phyloP scores from a whole-genome alignment of 179 eudicot genomes.

The Dionaea muscipula region DNA sequence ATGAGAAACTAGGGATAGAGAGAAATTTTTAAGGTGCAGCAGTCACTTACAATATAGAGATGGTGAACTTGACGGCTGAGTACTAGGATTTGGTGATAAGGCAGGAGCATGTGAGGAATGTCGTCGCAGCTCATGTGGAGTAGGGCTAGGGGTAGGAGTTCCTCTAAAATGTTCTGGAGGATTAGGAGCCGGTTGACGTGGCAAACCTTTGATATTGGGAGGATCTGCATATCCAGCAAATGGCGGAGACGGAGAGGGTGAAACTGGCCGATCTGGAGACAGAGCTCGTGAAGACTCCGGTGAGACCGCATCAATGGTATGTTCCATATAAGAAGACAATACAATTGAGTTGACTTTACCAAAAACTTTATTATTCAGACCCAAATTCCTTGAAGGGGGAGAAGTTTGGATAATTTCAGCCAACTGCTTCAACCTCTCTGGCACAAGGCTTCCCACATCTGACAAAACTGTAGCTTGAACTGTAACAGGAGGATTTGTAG shows the following conservation, averaged over 20 bases:
- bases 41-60: constrained; percentile 28
- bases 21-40: not conserved
- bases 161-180: constrained; percentile 22
- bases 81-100: constrained; percentile 13
- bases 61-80: constrained; percentile 8
- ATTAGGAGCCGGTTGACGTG: too few relatives aligned
- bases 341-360: constrained; percentile 50
- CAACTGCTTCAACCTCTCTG: constrained; percentile 46
- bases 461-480: constrained; percentile 44
- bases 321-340: constrained; percentile 32
- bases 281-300: constrained; percentile 24
- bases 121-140: constrained; percentile 10
- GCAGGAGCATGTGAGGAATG: constrained; percentile 6
- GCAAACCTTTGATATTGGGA: too few relatives aligned
- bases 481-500: constrained; percentile 32
- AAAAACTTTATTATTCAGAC: constrained; percentile 42
- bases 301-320: constrained; percentile 22
- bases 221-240: not conserved
- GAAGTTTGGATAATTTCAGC: constrained; percentile 37
- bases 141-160: constrained; percentile 17
- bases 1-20: too few relatives aligned
- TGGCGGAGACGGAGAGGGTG: constrained; percentile 18
- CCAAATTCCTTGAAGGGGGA: constrained; percentile 34
- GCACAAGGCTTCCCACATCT: constrained; percentile 22
- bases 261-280: constrained; percentile 20